A percentile compares a stretch with the other conserved stretches of the same genome.
Evolutionary conservation across 2,329 filamentous ascomycete genomes (phyloP).

Genomic region (Seiridium unicorne): DNA sequence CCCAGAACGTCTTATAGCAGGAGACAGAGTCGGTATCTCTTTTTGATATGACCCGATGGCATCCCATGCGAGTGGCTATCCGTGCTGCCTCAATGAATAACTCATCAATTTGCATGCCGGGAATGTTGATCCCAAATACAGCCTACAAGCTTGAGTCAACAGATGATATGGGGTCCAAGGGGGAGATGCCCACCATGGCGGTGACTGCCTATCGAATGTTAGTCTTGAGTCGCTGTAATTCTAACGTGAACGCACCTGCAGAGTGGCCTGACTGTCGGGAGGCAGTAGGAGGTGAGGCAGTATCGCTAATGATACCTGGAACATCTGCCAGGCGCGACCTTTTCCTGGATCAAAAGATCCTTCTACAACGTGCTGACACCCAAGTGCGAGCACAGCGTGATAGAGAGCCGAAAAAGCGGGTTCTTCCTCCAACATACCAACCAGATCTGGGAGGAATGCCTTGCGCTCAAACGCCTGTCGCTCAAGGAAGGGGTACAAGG

Average conservation of each 20-base stretch:
- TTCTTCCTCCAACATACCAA: not conserved
- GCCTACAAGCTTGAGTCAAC: not conserved
- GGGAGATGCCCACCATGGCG: not conserved
- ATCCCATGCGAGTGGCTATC: not conserved
- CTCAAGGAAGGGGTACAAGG: conserved; percentile 1
- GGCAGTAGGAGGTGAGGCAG: not conserved
- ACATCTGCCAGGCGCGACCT: not conserved
- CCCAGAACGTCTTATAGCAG: conserved; percentile 3
- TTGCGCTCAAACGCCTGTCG: not conserved
- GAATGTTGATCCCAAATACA: conserved; percentile 3
- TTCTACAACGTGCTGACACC: not conserved
- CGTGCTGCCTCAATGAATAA: not conserved
- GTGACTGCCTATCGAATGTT: not conserved
- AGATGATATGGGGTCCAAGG: not conserved
- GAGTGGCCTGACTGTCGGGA: not conserved
- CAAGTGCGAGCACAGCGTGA: conserved; percentile 3
- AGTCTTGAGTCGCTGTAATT: not conserved
- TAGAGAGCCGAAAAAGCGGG: conserved; percentile 4
- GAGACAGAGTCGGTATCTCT: not conserved
- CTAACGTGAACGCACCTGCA: not conserved
- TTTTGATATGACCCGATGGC: not conserved
- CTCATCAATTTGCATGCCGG: conserved; percentile 1
- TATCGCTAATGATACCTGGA: not conserved
- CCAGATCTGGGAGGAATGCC: not conserved
- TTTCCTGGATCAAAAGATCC: conserved; percentile 1